Base-by-base conservation (phyloP, 495 filamentous ascomycete genomes). In the Tuber borchii region DNA sequence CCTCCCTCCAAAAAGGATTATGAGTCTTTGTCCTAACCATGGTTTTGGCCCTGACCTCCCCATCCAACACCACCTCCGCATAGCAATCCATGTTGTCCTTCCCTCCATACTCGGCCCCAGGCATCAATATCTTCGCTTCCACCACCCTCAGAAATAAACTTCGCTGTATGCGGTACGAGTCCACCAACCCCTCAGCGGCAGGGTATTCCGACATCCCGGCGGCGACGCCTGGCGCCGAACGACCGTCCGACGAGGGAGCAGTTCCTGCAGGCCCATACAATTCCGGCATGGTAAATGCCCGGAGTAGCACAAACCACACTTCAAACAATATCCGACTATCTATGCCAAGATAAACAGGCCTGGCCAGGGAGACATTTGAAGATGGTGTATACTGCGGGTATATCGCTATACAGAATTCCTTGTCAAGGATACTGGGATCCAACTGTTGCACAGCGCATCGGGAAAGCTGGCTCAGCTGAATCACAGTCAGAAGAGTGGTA, bases 1-100 rank as follows among this genome's bases (percentile, higher is more conserved):
- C 93, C 85, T 98, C 95, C 43, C 94, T 88, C 95, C 96, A 99
- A 78, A 98, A 97, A 0, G 94, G 95, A 81, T 90, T 93, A 71
- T 88, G 89, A 20, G 92, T 94, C 74, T 93, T 92, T 75, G 88
- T 87, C 84, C 94, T 94, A 34, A 92, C 90, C 40, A 91, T 91
- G 16, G 95, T 97, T 77, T 93, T 91, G 22, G 93, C 93, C 73
- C 95, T 88, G 45, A 95, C 89, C 80, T 98, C 93, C 19, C 92
- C 92, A 84, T 98, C 95, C 19, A 99, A 85, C 6, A 95, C 87
- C n/a, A 97, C 90, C 84, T 99, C 96, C 20, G 92, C 93, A 73
- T 96, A 93, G 79, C 95, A 97, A 77, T 91, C 88, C 48, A 82
- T 69, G 46, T 78, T 79, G 56, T 82, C 79, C 69, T 81, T 79